A percentile compares a stretch with the other conserved stretches of the same genome.
Evolutionary conservation across 208 protist species (phyloP).

Genomic region (Balamuthia mandrillaris): DNA sequence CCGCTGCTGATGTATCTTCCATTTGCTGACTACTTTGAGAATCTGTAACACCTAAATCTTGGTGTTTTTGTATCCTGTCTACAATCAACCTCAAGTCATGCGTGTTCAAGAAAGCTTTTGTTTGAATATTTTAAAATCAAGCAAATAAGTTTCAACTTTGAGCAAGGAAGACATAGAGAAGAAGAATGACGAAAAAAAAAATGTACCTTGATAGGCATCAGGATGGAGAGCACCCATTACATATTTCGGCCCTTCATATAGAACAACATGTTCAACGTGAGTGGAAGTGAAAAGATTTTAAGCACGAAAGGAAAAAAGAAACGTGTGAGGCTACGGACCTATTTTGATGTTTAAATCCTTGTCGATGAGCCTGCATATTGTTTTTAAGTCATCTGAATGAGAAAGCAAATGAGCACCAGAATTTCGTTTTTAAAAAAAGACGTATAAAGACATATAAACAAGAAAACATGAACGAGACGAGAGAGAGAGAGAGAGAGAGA

Average conservation of each 20-base stretch:
- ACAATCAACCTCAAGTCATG: not conserved
- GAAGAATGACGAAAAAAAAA: not conserved
- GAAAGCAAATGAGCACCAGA: not conserved
- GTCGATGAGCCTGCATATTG: slow-evolving; percentile 45
- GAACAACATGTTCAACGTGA: not conserved
- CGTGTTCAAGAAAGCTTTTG: no score
- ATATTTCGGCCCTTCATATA: no score
- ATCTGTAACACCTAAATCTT: not conserved
- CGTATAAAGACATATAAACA: not conserved
- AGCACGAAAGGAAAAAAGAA: not conserved
- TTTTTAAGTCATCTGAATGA: slow-evolving; percentile 41
- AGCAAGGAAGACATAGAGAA: slow-evolving; percentile 37
- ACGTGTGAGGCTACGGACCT: slow-evolving; percentile 42
- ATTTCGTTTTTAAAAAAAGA: not conserved
- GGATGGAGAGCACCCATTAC: slow-evolving; percentile 48
- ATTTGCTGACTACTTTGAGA: not conserved
- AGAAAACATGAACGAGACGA: not conserved
- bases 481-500: not conserved
- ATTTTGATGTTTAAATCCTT: slow-evolving; percentile 52
- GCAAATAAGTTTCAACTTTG: slow-evolving; percentile 11
- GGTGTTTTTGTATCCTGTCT: not conserved
- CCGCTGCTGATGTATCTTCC: not conserved
- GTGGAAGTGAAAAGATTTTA: not conserved
- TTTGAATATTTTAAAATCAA: no score
- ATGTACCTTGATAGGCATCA: slow-evolving; percentile 45